Evolutionary conservation across 495 filamentous ascomycete species (phyloP).

Genomic region (Lasiosphaeris hirsuta): DNA sequence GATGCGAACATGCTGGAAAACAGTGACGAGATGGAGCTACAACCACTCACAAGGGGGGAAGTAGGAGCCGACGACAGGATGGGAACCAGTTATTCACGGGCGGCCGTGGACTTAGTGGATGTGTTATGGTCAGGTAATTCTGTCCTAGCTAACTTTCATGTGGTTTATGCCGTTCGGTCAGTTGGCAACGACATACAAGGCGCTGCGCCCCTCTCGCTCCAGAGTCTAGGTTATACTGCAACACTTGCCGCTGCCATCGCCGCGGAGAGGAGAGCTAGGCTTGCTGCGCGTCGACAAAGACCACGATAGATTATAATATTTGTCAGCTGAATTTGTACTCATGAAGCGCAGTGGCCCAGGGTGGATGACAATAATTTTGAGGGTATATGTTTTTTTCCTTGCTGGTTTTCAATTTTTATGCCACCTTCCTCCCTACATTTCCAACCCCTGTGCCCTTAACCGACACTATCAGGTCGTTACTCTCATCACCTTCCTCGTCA

Average conservation of each 20-base stretch:
- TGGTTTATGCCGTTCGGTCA: constrained; percentile 62
- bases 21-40: constrained; percentile 48
- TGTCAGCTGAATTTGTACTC: no score
- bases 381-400: constrained; percentile 1
- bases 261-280: constrained; percentile 41
- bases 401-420: constrained; percentile 46
- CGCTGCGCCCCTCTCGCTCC: constrained; percentile 48
- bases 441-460: constrained; percentile 93
- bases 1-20: constrained; percentile 34
- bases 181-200: constrained; percentile 57
- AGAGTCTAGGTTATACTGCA: constrained; percentile 49
- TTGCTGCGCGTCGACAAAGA: constrained; percentile 16
- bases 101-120: constrained; percentile 49
- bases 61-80: constrained; percentile 41
- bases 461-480: constrained; percentile 75
- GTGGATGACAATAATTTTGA: background rate
- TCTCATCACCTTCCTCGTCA: constrained; percentile 64
- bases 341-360: no score
- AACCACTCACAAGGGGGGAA: constrained; percentile 28
- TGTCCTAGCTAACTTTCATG: constrained; percentile 63
- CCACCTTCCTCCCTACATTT: constrained; percentile 92
- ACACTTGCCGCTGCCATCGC: constrained; percentile 44
- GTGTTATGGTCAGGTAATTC: constrained; percentile 64
- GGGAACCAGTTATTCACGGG: constrained; percentile 45
- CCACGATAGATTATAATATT: constrained; percentile 14